Evolutionary conservation across 139 green algal species (phyloP), one percentile per base, ranked within the genome.

Genomic region (Chlamydomonas schloesseri): DNA sequence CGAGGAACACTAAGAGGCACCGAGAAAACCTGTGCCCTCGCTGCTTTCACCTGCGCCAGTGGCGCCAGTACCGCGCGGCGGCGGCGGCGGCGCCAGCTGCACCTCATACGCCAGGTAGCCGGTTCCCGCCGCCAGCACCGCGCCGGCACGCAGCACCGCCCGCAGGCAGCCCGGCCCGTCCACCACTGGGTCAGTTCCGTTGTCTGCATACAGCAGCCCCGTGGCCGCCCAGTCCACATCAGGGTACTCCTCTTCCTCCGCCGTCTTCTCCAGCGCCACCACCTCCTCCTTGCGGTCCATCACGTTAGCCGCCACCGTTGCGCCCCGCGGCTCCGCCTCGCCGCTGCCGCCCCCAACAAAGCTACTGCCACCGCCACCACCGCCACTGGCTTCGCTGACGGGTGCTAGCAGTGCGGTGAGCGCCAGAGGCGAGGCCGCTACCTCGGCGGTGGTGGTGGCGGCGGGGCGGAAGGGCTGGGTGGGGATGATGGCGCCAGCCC

Each of bases 41-140:
- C n/a, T n/a, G n/a, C n/a, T n/a, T n/a, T n/a, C n/a, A n/a, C n/a
- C n/a, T n/a, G n/a, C n/a, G n/a, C n/a, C n/a, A n/a, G n/a, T n/a
- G n/a, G n/a, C n/a, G n/a, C n/a, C n/a, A n/a, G n/a, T n/a, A n/a
- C n/a, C n/a, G n/a, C 6, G 2, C 34, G 21, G 26, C 55, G 24
- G 20, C 50, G 29, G 11, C 53, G 53, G 42, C 53, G 53, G 42
- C 73, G 74, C 57, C 75, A 2, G 23, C 58, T 42, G 23, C 34
- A 83, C 75, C 29, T 60, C n/a, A 26, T 46, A 72, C 42, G 73
- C 62, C 11, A 84, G 3, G 37, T 42, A 84, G 37, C 77, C 77
- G 0, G 6, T 11, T 2, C 77, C 42, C 42, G 62, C 17, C 17
- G 42, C 77, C 62, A 84, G n/a, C 36, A 64, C 67, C 17, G 77